These are phyloP conservation scores for Kwoniella pini DNA, from an alignment of 768 basidiomycete genomes.

Conservation along the genomic window DNA sequence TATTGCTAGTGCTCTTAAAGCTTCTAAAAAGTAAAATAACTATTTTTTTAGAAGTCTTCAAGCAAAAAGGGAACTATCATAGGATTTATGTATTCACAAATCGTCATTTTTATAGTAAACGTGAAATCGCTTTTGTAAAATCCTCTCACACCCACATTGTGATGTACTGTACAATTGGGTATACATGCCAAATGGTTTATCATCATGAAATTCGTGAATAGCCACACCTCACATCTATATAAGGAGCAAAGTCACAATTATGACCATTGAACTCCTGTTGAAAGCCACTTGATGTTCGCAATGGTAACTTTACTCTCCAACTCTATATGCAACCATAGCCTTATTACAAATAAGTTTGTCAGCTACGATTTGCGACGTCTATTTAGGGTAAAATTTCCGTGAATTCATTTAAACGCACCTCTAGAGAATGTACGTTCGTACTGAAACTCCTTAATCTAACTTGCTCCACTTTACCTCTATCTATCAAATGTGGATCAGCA, in stretches of 20 bases:
- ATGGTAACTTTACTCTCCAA: conserved; percentile 65
- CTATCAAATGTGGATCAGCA: conserved; percentile 87
- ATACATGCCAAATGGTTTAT: conserved; percentile 12
- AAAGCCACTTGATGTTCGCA: too few relatives aligned
- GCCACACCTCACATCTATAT: too few relatives aligned
- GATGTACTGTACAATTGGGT: conserved; percentile 6
- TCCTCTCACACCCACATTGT: too few relatives aligned
- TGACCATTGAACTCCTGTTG: too few relatives aligned
- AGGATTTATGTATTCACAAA: too few relatives aligned
- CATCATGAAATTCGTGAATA: conserved; percentile 8
- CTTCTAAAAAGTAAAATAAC: conserved; percentile 16
- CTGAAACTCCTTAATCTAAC: conserved; percentile 93
- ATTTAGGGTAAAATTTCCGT: too few relatives aligned
- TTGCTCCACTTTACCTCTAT: conserved; percentile 72
- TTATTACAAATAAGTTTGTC: conserved; percentile 58
- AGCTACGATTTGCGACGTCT: too few relatives aligned
- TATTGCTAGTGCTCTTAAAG: conserved; percentile 51
- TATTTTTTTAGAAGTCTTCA: too few relatives aligned
- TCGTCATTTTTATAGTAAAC: neutral
- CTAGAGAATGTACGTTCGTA: conserved; percentile 93
- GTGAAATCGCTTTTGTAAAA: too few relatives aligned
- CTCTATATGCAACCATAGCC: conserved; percentile 96
- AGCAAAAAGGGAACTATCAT: too few relatives aligned
- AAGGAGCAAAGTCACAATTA: too few relatives aligned
- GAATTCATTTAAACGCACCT: conserved; percentile 44